These are phyloP conservation scores for Polygonum maritimum DNA, from an alignment of 148 eudicot genomes.

Conservation along the genomic window DNA sequence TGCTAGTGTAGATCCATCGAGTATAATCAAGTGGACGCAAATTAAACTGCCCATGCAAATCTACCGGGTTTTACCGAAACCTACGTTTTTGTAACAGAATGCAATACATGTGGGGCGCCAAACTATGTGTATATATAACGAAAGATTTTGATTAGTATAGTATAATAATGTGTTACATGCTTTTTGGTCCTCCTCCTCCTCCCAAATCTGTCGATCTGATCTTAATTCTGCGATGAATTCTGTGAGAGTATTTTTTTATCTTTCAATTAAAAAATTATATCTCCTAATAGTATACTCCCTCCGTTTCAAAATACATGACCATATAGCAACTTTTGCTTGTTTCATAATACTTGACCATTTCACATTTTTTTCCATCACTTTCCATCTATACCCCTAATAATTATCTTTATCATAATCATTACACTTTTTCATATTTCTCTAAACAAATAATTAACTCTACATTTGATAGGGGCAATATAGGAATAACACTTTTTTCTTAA, in stretches of 20 bases:
- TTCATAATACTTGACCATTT: too few relatives aligned
- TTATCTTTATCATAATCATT: too few relatives aligned
- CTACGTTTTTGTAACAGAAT: conserved; percentile 2
- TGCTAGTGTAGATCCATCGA: background rate
- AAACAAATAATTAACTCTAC: too few relatives aligned
- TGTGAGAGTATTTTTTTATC: background rate
- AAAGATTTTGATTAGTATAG: background rate
- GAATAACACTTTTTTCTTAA: too few relatives aligned
- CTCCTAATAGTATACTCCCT: too few relatives aligned
- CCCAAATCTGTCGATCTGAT: conserved; percentile 2
- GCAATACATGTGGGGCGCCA: conserved; percentile 3
- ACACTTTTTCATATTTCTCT: too few relatives aligned
- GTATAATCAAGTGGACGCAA: background rate
- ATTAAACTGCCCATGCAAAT: background rate
- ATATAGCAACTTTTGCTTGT: too few relatives aligned
- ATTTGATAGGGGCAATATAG: too few relatives aligned
- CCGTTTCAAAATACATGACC: too few relatives aligned
- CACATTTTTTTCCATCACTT: too few relatives aligned
- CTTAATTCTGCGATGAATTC: background rate
- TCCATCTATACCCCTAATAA: too few relatives aligned
- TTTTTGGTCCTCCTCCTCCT: background rate
- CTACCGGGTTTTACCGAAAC: conserved; percentile 3
- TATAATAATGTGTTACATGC: background rate
- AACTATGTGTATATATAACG: background rate
- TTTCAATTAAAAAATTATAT: too few relatives aligned